Evolutionary conservation across 169 alveolate species (phyloP).

Genomic region (Besnoitia besnoiti): DNA sequence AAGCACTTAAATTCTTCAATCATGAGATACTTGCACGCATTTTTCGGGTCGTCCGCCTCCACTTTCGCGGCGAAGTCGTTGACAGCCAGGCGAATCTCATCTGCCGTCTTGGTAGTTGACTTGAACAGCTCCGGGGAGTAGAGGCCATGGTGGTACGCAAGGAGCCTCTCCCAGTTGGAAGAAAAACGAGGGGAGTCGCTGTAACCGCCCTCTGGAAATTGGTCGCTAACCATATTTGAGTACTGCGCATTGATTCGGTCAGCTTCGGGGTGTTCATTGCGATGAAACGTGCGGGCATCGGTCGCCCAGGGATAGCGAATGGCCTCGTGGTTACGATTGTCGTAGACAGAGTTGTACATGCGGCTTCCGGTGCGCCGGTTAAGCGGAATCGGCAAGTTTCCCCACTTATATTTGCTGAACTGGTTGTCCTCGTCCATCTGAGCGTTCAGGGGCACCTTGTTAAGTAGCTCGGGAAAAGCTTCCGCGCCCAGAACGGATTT

Average conservation of each 20-base stretch:
- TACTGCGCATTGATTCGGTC: constrained; percentile 35
- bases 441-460: constrained; percentile 16
- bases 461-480: constrained; percentile 5
- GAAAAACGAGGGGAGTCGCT: background rate
- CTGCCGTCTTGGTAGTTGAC: constrained; percentile 67
- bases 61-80: constrained; percentile 76
- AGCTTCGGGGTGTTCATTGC: constrained; percentile 6
- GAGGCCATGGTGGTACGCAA: constrained; percentile 76
- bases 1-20: constrained; percentile 83
- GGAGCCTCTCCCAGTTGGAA: constrained; percentile 71
- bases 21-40: constrained; percentile 82
- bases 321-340: constrained; percentile 36
- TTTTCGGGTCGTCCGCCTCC: constrained; percentile 82
- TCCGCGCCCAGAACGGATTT: constrained; percentile 16
- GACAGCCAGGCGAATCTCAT: constrained; percentile 70
- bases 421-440: constrained; percentile 38
- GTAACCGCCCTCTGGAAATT: constrained; percentile 27
- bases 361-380: constrained; percentile 3
- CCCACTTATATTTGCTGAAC: background rate
- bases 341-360: constrained; percentile 27
- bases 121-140: constrained; percentile 64
- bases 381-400: constrained; percentile 12
- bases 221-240: constrained; percentile 35
- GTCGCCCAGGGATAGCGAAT: constrained; percentile 43
- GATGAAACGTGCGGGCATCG: background rate